Evolutionary conservation across 2,329 filamentous ascomycete genomes (phyloP).

Genomic region (Aspergillus brunneoviolaceus): DNA sequence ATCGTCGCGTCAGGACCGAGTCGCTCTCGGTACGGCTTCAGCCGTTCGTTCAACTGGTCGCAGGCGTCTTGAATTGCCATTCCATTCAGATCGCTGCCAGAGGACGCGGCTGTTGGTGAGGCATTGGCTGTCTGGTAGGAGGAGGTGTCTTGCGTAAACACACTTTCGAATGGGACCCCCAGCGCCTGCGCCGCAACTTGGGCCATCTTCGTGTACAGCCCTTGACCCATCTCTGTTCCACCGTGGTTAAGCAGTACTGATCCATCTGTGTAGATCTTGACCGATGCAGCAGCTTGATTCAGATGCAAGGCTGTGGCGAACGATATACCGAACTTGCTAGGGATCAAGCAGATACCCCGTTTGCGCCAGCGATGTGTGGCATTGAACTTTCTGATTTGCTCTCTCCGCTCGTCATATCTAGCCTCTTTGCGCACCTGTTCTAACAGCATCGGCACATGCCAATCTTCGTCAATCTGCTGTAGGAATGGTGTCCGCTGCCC

Average conservation of each 20-base stretch:
- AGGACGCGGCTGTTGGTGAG: constrained; percentile 26
- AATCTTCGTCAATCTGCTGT: constrained; percentile 26
- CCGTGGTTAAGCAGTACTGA: constrained; percentile 26
- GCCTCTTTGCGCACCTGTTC: constrained; percentile 21
- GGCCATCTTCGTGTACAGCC: constrained; percentile 27
- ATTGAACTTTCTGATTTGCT: constrained; percentile 16
- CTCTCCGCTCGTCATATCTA: constrained; percentile 11
- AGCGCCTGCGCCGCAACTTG: constrained; percentile 26
- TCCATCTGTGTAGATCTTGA: constrained; percentile 25
- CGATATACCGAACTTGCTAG: constrained; percentile 28
- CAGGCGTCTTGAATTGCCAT: constrained; percentile 43
- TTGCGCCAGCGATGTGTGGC: constrained; percentile 22
- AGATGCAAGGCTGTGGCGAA: constrained; percentile 28
- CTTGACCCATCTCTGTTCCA: constrained; percentile 29
- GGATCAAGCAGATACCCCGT: constrained; percentile 23
- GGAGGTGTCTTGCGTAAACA: constrained; percentile 24
- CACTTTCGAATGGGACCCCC: constrained; percentile 16
- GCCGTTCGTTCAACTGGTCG: constrained; percentile 66
- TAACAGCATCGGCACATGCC: constrained; percentile 25
- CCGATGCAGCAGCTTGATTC: constrained; percentile 24
- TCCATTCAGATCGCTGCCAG: constrained; percentile 26
- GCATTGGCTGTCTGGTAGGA: constrained; percentile 25
- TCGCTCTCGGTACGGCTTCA: constrained; percentile 80
- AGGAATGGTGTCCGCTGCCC: constrained; percentile 25
- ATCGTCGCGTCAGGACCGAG: constrained; percentile 70